Conservation (phyloP, 1,284 basidiomycete genomes). For the Tranzscheliella williamsii region DNA sequence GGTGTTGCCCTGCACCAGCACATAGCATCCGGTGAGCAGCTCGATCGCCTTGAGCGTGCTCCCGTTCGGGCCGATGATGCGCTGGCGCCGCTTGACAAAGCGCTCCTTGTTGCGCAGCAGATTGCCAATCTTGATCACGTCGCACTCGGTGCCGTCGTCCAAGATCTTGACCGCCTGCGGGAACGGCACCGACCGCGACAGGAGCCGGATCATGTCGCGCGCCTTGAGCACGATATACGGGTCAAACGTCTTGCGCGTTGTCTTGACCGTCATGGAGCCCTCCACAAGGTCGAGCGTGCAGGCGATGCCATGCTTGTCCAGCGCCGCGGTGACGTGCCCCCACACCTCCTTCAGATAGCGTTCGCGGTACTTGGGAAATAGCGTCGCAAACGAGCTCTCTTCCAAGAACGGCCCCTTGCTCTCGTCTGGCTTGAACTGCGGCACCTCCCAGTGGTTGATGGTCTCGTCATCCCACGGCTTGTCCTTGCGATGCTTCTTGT, state of each 20-base stretch:
- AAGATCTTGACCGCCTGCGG: conserved; percentile 85
- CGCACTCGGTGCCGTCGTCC: conserved; percentile 86
- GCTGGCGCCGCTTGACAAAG: conserved; percentile 92
- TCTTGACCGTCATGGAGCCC: conserved; percentile 94
- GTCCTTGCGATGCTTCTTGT: conserved; percentile 59
- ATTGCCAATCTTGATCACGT: conserved; percentile 97
- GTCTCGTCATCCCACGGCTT: conserved; percentile 91
- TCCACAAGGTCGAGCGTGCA: conserved; percentile 94
- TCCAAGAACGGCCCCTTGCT: conserved; percentile 80
- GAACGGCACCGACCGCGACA: conserved; percentile 84
- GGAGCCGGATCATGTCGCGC: conserved; percentile 90
- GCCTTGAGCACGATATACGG: conserved; percentile 96
- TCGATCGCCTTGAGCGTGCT: conserved; percentile 99
- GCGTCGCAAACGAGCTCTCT: conserved; percentile 94
- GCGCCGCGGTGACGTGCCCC: conserved; percentile 83
- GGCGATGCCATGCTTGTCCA: conserved; percentile 81
- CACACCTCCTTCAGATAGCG: conserved; percentile 93
- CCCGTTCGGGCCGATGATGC: conserved; percentile 95
- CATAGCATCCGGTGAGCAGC: conserved; percentile 92
- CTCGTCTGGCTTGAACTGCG: conserved; percentile 72
- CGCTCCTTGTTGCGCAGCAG: conserved; percentile 93
- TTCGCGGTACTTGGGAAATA: conserved; percentile 98
- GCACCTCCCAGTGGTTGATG: conserved; percentile 97
- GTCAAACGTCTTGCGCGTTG: conserved; percentile 94
- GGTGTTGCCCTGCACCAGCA: conserved; percentile 96